Evolutionary conservation across 2,329 filamentous ascomycete species (phyloP).

Genomic region (Dactylonectria estremocensis): DNA sequence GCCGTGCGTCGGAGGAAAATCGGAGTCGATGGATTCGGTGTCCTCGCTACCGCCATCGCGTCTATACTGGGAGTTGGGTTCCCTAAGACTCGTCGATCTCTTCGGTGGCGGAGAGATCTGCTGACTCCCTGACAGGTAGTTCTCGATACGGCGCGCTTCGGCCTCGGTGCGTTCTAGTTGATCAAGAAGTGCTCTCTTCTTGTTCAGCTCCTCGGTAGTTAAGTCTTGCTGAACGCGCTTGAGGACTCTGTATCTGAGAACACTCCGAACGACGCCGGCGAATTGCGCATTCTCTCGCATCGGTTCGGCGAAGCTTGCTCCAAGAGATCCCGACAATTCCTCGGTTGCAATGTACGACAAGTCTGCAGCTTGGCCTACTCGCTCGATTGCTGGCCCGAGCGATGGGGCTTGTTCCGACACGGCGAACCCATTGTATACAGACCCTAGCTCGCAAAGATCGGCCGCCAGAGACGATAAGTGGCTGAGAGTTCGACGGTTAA

Average conservation of each 20-base stretch:
- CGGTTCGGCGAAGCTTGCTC: conserved; percentile 94
- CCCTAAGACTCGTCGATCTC: conserved; percentile 75
- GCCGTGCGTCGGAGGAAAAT: conserved; percentile 92
- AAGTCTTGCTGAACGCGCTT: conserved; percentile 98
- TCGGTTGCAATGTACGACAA: conserved; percentile 96
- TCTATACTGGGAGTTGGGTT: conserved; percentile 63
- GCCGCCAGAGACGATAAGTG: conserved; percentile 88
- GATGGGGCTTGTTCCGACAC: conserved; percentile 92
- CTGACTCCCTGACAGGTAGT: conserved; percentile 86
- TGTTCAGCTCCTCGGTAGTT: conserved; percentile 92
- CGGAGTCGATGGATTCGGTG: conserved; percentile 92
- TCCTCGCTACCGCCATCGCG: conserved; percentile 78
- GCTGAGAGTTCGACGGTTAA: conserved; percentile 89
- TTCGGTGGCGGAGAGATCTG: conserved; percentile 73
- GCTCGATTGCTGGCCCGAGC: conserved; percentile 92
- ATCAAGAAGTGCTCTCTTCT: conserved; percentile 86
- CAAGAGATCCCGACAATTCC: conserved; percentile 89
- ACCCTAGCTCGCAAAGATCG: conserved; percentile 93
- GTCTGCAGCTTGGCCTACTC: conserved; percentile 94
- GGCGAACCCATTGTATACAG: conserved; percentile 97
- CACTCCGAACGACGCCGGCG: conserved; percentile 90
- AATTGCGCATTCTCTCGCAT: conserved; percentile 99
- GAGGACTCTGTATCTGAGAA: conserved; percentile 89
- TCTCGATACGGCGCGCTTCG: conserved; percentile 93
- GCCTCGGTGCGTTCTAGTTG: conserved; percentile 94